A percentile compares a stretch with the other conserved stretches of the same genome.
phyloP scores from a whole-genome alignment of 805 yeast species.

The Myxozyma neotropica region DNA sequence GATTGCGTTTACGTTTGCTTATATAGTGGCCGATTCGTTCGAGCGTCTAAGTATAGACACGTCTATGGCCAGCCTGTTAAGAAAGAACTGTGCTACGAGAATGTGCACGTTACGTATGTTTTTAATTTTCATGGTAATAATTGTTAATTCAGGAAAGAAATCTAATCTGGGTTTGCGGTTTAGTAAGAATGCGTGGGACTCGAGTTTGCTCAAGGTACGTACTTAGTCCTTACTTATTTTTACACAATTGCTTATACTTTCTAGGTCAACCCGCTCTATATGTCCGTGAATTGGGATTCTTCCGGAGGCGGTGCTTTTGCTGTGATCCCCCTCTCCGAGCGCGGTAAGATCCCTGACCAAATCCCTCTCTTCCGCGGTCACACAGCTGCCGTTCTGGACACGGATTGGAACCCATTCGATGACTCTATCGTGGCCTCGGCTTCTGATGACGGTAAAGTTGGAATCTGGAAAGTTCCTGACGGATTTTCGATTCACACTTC shows the following conservation, averaged over 20 bases:
- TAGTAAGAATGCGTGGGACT: slow-evolving; percentile 95
- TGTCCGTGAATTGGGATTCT: slow-evolving; percentile 89
- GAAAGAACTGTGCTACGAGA: slow-evolving; percentile 72
- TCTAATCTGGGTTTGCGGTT: slow-evolving; percentile 40
- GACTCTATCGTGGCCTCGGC: slow-evolving; percentile 72
- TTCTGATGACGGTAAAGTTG: slow-evolving; percentile 80
- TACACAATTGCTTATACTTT: too few species aligned
- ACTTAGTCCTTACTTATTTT: background rate
- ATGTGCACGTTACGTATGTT: slow-evolving; percentile 48
- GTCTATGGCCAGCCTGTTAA: slow-evolving; percentile 87
- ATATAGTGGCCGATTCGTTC: slow-evolving; percentile 66
- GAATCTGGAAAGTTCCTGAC: slow-evolving; percentile 85
- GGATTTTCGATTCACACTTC: slow-evolving; percentile 70
- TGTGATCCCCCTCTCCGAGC: slow-evolving; percentile 80
- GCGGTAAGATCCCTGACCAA: slow-evolving; percentile 90
- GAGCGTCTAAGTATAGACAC: slow-evolving; percentile 96
- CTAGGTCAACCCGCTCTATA: slow-evolving; percentile 74
- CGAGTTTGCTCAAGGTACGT: slow-evolving; percentile 69
- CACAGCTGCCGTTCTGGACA: slow-evolving; percentile 91
- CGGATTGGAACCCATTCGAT: slow-evolving; percentile 93
- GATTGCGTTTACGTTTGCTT: background rate
- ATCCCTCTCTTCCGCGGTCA: slow-evolving; percentile 95
- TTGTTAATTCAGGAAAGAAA: background rate
- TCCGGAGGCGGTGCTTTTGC: slow-evolving; percentile 99
- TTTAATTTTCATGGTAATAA: too few species aligned